A percentile compares a stretch with the other conserved stretches of the same genome.
phyloP scores from a whole-genome alignment of 2,329 filamentous ascomycete genomes.

The Colletotrichum theobromicola region DNA sequence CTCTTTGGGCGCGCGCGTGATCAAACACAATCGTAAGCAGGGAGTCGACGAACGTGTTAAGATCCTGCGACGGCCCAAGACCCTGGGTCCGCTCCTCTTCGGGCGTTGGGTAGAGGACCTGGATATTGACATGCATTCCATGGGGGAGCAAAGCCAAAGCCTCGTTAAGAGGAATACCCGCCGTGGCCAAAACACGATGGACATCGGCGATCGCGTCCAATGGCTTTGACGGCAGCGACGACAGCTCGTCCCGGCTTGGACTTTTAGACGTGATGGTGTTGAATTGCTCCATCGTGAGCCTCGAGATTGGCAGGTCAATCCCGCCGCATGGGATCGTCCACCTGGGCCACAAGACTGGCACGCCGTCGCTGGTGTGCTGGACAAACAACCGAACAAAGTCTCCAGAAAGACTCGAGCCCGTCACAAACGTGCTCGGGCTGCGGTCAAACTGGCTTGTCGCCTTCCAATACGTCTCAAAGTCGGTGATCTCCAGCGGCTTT shows the following conservation, averaged over 20 bases:
- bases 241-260: constrained; percentile 48
- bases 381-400: constrained; percentile 93
- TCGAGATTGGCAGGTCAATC: constrained; percentile 81
- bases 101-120: constrained; percentile 83
- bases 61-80: constrained; percentile 77
- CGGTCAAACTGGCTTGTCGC: constrained; percentile 92
- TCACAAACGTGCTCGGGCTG: constrained; percentile 85
- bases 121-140: constrained; percentile 88
- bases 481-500: constrained; percentile 91
- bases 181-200: constrained; percentile 74
- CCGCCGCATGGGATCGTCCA: constrained; percentile 81
- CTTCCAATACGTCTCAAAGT: constrained; percentile 99
- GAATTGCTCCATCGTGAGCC: constrained; percentile 78
- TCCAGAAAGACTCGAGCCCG: constrained; percentile 93
- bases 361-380: constrained; percentile 85
- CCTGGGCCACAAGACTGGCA: constrained; percentile 85
- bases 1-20: constrained; percentile 75
- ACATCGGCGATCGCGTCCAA: constrained; percentile 65
- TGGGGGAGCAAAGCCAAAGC: constrained; percentile 77
- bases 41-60: constrained; percentile 86
- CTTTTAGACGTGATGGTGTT: constrained; percentile 53
- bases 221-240: constrained; percentile 48
- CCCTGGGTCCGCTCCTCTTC: constrained; percentile 74
- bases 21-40: constrained; percentile 89
- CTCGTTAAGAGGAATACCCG: constrained; percentile 80